Evolutionary conservation across 495 filamentous ascomycete genomes (phyloP).

Genomic region (Oidiodendron maius): DNA sequence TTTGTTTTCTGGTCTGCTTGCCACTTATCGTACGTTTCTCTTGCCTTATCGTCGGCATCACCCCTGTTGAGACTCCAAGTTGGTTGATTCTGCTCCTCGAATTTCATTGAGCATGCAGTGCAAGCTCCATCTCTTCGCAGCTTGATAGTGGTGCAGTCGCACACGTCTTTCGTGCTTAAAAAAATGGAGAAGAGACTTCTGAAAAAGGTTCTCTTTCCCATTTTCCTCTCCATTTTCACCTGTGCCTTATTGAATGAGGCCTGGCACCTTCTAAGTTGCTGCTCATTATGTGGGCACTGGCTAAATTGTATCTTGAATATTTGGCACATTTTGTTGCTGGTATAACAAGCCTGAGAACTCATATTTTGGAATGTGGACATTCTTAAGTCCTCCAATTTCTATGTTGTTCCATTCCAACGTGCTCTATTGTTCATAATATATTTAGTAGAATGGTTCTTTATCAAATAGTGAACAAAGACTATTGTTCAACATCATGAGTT

Average conservation of each 20-base stretch:
- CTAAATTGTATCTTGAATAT: background rate
- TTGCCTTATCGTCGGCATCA: background rate
- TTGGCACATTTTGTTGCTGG: background rate
- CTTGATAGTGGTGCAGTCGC: background rate
- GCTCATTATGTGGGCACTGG: background rate
- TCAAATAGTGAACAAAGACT: background rate
- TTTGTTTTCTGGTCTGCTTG: background rate
- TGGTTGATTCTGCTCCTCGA: too few species aligned
- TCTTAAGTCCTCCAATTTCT: background rate
- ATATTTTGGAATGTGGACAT: too few species aligned
- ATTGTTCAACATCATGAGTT: background rate
- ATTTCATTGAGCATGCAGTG: background rate
- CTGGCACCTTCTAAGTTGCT: background rate
- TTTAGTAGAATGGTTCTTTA: background rate
- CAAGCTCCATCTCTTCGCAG: background rate
- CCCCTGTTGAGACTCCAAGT: too few species aligned
- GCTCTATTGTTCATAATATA: background rate
- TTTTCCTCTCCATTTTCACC: background rate
- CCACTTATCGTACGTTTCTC: background rate
- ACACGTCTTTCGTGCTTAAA: background rate
- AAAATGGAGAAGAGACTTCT: background rate
- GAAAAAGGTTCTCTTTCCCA: background rate
- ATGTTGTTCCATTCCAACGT: background rate
- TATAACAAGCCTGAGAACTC: too few species aligned
- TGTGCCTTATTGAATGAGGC: background rate